Conservation (phyloP, 2,329 filamentous ascomycete genomes). For the Sporothrix sp. region DNA sequence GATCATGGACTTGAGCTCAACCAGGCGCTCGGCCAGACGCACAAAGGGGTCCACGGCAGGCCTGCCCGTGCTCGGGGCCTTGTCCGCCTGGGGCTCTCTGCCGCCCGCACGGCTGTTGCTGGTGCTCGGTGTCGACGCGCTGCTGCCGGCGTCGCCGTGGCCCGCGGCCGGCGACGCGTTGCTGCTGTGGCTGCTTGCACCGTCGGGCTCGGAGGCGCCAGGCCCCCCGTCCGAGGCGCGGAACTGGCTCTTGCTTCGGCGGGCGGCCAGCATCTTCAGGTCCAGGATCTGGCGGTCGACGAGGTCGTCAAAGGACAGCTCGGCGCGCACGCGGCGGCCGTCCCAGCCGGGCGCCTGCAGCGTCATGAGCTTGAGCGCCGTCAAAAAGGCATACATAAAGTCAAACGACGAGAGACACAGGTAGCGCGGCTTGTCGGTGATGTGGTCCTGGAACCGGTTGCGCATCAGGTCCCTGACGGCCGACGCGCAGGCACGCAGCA, state of each 20-base stretch:
- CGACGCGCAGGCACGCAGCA: conserved; percentile 37
- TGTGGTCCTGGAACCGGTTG: conserved; percentile 19
- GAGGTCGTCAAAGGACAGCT: conserved; percentile 27
- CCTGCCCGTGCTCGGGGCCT: not conserved
- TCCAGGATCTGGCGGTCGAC: conserved; percentile 25
- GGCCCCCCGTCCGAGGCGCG: no score
- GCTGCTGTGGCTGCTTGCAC: not conserved
- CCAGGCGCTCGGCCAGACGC: conserved; percentile 17
- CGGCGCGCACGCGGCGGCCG: conserved; percentile 25
- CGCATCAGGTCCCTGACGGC: conserved; percentile 33
- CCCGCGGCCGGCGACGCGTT: not conserved
- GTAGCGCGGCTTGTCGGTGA: conserved; percentile 29
- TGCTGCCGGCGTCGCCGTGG: not conserved
- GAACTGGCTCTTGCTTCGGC: conserved; percentile 14
- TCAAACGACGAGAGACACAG: conserved; percentile 37
- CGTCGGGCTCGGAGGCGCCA: no score
- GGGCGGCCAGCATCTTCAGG: conserved; percentile 22
- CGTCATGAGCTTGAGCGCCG: conserved; percentile 36
- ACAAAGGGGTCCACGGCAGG: conserved; percentile 13
- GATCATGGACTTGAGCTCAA: conserved; percentile 15
- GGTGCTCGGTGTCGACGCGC: not conserved
- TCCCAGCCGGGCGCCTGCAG: conserved; percentile 39
- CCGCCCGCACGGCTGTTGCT: not conserved
- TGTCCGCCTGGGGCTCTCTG: not conserved
- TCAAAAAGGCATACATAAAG: conserved; percentile 37